Percentiles rank a stretch among this genome's conserved stretches.
Evolutionary conservation across 139 green algal species (phyloP).

Genomic region (Chlamydomonas eustigma): DNA sequence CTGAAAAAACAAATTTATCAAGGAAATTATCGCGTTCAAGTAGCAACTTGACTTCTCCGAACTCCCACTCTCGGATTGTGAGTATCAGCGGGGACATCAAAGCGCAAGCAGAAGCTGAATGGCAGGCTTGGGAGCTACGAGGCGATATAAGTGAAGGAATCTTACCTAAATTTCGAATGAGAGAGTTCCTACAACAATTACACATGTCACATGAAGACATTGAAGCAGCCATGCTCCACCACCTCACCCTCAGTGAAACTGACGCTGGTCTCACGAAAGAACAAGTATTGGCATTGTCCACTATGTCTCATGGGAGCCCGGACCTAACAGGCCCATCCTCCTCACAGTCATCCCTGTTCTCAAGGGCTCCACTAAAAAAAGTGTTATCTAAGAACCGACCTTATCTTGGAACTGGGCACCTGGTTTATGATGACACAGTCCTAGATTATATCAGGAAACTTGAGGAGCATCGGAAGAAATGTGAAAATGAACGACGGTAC

Average conservation of each 20-base stretch:
- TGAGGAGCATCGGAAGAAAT: constrained; percentile 39
- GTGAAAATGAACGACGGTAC: constrained; percentile 37
- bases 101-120: neutral
- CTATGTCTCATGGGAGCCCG: no score
- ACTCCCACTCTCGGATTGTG: no score
- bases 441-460: constrained; percentile 40
- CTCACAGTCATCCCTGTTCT: neutral
- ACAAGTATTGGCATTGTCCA: neutral
- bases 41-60: no score
- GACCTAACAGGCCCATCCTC: neutral
- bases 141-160: neutral
- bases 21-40: no score
- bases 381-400: constrained; percentile 12
- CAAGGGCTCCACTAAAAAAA: constrained; percentile 2
- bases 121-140: neutral
- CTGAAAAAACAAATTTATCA: no score
- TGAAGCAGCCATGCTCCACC: neutral
- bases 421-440: constrained; percentile 39
- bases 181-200: neutral
- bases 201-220: neutral
- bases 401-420: constrained; percentile 24
- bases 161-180: neutral
- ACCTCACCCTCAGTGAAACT: neutral
- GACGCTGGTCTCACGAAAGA: neutral
- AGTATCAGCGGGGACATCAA: neutral